Evolutionary conservation across 2,329 filamentous ascomycete species (phyloP).

Genomic region (Gliomastix tumulicola): DNA sequence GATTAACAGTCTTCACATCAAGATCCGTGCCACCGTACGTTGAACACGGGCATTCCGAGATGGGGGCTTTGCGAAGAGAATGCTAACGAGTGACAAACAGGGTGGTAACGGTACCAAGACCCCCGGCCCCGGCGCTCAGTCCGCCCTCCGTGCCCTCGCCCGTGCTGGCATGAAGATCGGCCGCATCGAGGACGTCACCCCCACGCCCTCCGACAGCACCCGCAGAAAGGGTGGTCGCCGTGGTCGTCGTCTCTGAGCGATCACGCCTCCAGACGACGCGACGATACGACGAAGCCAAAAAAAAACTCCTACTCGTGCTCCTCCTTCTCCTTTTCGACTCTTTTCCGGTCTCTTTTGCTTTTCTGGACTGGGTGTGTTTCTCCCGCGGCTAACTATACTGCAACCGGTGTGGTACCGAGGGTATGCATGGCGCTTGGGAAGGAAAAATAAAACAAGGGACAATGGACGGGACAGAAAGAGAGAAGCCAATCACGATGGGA

Average conservation of each 20-base stretch:
- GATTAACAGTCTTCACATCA: conserved; percentile 96
- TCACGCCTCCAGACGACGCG: too few relatives aligned
- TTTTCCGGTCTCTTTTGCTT: conserved; percentile 34
- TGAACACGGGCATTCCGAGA: background rate
- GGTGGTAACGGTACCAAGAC: conserved; percentile 99
- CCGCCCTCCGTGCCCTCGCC: conserved; percentile 95
- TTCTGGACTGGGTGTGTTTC: conserved; percentile 60
- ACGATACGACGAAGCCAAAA: background rate
- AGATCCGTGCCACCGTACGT: conserved; percentile 96
- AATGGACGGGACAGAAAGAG: too few relatives aligned
- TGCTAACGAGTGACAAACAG: conserved; percentile 24
- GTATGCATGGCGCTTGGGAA: too few relatives aligned
- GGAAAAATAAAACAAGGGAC: too few relatives aligned
- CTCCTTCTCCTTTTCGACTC: conserved; percentile 1
- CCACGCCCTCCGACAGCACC: conserved; percentile 97
- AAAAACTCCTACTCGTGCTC: too few relatives aligned
- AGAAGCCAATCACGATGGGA: too few relatives aligned
- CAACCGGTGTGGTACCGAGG: too few relatives aligned
- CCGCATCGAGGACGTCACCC: conserved; percentile 98
- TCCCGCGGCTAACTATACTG: too few relatives aligned
- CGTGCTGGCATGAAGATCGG: conserved; percentile 99
- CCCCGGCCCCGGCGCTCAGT: conserved; percentile 97
- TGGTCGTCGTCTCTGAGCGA: conserved; percentile 95
- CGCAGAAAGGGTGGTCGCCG: conserved; percentile 99
- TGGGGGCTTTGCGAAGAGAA: background rate